Evolutionary conservation across 129 eudicot genomes (phyloP).

Genomic region (Flaveria ramosissima): DNA sequence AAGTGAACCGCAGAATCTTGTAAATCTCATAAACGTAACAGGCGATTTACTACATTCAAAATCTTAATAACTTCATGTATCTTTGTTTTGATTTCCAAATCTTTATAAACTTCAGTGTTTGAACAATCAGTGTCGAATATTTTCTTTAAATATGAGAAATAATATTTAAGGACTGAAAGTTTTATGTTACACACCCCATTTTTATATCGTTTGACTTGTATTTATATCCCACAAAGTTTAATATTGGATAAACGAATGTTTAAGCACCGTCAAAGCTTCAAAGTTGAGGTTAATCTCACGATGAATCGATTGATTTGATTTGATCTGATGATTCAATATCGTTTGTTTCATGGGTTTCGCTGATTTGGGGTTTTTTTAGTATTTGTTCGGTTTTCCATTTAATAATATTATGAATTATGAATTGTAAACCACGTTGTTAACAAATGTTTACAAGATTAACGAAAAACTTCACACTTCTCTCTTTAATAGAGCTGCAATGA

Average conservation of each 20-base stretch:
- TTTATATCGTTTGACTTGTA: not conserved
- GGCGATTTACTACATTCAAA: no score
- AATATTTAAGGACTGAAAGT: no score
- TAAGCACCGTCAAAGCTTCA: not conserved
- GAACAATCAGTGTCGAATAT: no score
- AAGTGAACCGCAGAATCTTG: no score
- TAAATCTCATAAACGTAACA: no score
- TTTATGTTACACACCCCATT: not conserved
- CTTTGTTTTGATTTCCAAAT: no score
- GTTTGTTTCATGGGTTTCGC: not conserved
- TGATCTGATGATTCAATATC: slow-evolving; percentile 7
- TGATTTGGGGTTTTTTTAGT: not conserved
- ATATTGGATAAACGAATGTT: not conserved
- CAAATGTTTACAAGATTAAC: slow-evolving; percentile 24
- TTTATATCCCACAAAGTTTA: not conserved
- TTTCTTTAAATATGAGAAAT: no score
- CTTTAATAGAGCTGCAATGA: slow-evolving; percentile 24
- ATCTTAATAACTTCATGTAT: no score
- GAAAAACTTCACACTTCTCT: slow-evolving; percentile 26
- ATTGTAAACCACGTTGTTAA: slow-evolving; percentile 9
- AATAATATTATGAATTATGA: slow-evolving; percentile 11
- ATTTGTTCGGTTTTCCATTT: not conserved
- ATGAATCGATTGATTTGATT: not conserved
- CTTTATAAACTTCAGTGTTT: no score
- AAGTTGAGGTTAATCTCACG: not conserved